Evolutionary conservation across 305 asterid species (phyloP).

Genomic region (Fraxinus floribunda): DNA sequence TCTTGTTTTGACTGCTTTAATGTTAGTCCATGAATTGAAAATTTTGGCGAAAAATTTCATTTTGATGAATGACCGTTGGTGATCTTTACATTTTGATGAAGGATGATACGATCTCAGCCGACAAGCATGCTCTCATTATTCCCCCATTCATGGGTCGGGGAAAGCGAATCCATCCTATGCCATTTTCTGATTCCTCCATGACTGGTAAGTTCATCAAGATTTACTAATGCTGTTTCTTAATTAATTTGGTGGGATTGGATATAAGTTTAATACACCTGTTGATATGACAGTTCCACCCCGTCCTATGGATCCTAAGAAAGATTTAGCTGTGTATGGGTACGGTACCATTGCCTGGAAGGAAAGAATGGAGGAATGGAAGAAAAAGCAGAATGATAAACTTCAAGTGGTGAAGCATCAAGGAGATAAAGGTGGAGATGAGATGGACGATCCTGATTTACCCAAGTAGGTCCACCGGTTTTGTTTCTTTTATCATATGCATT

Average conservation of each 20-base stretch:
- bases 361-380: slow-evolving; percentile 99
- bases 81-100: slow-evolving; percentile 27
- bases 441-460: slow-evolving; percentile 91
- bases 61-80: not conserved
- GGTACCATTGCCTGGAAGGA: slow-evolving; percentile 98
- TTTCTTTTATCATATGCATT: slow-evolving; percentile 29
- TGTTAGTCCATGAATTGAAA: not conserved
- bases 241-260: slow-evolving; percentile 6
- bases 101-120: slow-evolving; percentile 55
- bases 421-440: slow-evolving; percentile 58
- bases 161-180: slow-evolving; percentile 50
- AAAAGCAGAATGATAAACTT: slow-evolving; percentile 78
- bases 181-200: slow-evolving; percentile 41
- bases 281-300: slow-evolving; percentile 71
- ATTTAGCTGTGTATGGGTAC: slow-evolving; percentile 89
- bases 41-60: too few species aligned
- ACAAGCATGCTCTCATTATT: slow-evolving; percentile 51
- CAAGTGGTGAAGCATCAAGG: slow-evolving; percentile 93
- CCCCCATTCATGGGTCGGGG: slow-evolving; percentile 50
- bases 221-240: not conserved
- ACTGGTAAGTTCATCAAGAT: slow-evolving; percentile 42
- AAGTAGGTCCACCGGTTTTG: slow-evolving; percentile 58
- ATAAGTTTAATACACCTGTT: slow-evolving; percentile 1
- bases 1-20: not conserved
- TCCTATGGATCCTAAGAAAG: slow-evolving; percentile 97